Evolutionary conservation across 2,329 filamentous ascomycete genomes (phyloP).

Genomic region (Coniochaeta sp.): DNA sequence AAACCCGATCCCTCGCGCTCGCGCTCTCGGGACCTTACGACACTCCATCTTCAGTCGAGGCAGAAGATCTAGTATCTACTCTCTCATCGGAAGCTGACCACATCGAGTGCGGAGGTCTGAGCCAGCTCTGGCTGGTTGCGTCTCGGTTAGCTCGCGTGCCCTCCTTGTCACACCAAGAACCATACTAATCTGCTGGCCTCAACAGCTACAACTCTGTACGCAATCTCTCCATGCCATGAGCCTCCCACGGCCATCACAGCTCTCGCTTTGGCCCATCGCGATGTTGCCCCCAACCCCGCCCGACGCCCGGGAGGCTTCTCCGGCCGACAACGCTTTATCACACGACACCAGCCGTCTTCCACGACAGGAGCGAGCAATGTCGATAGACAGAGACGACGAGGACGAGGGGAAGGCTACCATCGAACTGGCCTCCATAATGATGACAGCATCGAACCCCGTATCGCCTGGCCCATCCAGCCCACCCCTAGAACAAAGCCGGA

Average conservation of each 20-base stretch:
- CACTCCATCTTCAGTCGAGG: no score
- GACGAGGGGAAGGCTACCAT: conserved; percentile 32
- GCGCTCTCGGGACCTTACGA: neutral
- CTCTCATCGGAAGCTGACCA: no score
- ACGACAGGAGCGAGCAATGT: conserved; percentile 15
- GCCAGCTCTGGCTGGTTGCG: neutral
- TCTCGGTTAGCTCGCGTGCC: neutral
- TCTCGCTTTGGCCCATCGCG: neutral
- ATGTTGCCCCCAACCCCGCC: conserved; percentile 15
- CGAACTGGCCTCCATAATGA: conserved; percentile 37
- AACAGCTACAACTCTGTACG: neutral
- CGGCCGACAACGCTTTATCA: conserved; percentile 14
- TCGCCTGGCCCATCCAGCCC: conserved; percentile 47
- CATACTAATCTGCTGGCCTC: neutral
- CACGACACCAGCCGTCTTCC: conserved; percentile 20
- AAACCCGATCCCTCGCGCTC: neutral
- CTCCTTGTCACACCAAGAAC: neutral
- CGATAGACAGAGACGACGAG: conserved; percentile 15
- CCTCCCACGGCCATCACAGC: neutral
- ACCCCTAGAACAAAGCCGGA: conserved; percentile 38
- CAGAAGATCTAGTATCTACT: no score
- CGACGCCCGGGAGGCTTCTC: conserved; percentile 14
- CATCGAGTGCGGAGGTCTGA: neutral
- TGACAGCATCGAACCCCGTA: conserved; percentile 44
- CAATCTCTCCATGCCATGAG: neutral